Evolutionary conservation across 108 stramenopile genomes (phyloP), one percentile per base, ranked within the genome.

Genomic region (Pseudonitzschia multiseries): DNA sequence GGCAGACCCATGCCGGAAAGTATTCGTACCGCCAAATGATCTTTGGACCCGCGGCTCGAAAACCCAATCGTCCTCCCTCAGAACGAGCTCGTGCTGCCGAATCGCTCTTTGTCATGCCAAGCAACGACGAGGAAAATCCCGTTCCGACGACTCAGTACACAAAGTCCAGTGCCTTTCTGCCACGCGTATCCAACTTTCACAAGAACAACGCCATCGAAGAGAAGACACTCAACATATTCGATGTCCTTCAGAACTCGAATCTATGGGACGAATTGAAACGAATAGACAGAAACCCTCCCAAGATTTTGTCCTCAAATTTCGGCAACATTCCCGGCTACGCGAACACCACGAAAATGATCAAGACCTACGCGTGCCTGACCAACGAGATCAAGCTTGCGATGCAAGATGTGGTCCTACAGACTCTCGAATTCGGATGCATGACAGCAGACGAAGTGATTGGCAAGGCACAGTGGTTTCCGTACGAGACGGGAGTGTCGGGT

Each of bases 71-170:
- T 10, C 89, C 17, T 24, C 81, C 90, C 48, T 87, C 91, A 0
- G 94, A 95, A 69, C 70, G 88, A 22, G 82, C 86, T 53, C 79
- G 93, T 40, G 93, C 93, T 9, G 88, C 90, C 54, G 93, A 94
- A 68, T 92, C 90, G 0, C 54, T 94, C 21, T 94, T 92, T 69
- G 74, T 75, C 8, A 50, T 77, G 32, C 83, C 79, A 14, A 77
- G 82, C 17, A 83, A 83, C 29, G 75, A 51, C 54, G 84, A 88
- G 41, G 79, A 75, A 18, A 83, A 87, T 44, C 83, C 86, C 28
- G 72, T 84, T 32, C 89, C 90, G 36, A 83, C 84, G 28, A 88
- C 86, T 4, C 79, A 85, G 80, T 94, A 94, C 69, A 83, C 90
- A 28, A 91, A 87, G 56, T 92, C 89, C 0, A 87, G 87, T 64